Base-by-base conservation (phyloP, 441 rosid genomes). In the Pelargonium citronellum region DNA sequence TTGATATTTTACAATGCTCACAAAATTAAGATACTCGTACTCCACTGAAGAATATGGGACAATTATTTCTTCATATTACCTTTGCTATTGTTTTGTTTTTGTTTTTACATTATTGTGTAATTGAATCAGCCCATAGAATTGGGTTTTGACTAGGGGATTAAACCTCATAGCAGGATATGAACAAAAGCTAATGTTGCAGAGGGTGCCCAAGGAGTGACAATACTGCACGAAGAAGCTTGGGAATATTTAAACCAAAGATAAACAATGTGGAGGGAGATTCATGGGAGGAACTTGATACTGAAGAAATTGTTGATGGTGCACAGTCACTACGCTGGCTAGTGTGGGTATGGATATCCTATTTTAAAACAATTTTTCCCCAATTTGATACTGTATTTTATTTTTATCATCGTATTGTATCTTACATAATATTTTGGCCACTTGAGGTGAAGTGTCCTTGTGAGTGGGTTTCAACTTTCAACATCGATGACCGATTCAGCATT, bases 271-370 rank as follows among this genome's bases (percentile, higher is more conserved):
- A 77, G 67, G 96, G 78, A 60, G 96, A 91, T 62, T 88, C 97
- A 9, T 91, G 96, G 98, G 98, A 91, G 82, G 97, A 89, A 78
- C 85, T 93, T 67, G 91, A 84, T 68, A 71, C 82, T 19, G n/a
- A 79, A 13, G 93, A 91, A 76, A 87, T 91, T 70, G 85, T 89
- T 72, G 82, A 82, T 67, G 89, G 88, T 69, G 95, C 92, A 61
- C 86, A 85, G 74, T 88, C 97, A 55, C 66, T 91, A 71, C 89
- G 83, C 24, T 94, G 98, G 97, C 85, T 94, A 75, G 85, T 91
- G 41, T 89, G 97, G 98, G 98, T 93, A 86, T 57, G 86, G 66
- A 70, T 62, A 34, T 64, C 4, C 66, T 75, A 19, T 73, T 46
- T 68, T 51, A 20, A 39, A 53, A 68, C 7, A 58, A 49, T 76